phyloP scores from a whole-genome alignment of 2,329 filamentous ascomycete species.

The Exophiala aquamarina region DNA sequence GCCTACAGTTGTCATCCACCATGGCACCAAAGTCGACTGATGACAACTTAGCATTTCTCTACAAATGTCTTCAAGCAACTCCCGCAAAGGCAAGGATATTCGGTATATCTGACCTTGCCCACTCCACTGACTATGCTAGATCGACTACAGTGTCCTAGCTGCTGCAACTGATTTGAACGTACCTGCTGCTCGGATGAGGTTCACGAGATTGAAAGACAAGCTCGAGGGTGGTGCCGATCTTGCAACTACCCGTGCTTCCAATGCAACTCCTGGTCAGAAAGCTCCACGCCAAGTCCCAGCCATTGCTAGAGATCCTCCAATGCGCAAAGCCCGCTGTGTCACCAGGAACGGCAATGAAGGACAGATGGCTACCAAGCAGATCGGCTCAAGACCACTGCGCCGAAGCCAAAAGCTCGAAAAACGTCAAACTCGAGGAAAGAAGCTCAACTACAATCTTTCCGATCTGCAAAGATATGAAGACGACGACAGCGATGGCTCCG shows the following conservation, averaged over 20 bases:
- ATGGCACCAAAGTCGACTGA: slow-evolving; percentile 43
- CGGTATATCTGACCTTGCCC: neutral
- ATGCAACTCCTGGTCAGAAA: too few species aligned
- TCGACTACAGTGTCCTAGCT: slow-evolving; percentile 42
- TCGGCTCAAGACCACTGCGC: neutral
- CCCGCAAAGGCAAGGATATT: slow-evolving; percentile 37
- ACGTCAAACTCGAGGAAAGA: slow-evolving; percentile 12
- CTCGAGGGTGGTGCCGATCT: slow-evolving; percentile 20
- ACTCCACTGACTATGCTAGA: slow-evolving; percentile 28
- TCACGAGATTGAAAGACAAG: slow-evolving; percentile 34
- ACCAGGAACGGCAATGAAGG: too few species aligned
- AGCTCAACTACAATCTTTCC: slow-evolving; percentile 1
- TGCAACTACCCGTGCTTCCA: too few species aligned
- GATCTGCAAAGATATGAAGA: too few species aligned
- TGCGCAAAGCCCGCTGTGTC: neutral
- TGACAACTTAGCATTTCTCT: slow-evolving; percentile 43
- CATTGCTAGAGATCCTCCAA: neutral
- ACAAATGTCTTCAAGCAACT: slow-evolving; percentile 41
- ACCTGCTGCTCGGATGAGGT: slow-evolving; percentile 41
- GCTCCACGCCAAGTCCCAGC: too few species aligned
- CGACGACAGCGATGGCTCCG: neutral
- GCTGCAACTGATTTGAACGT: slow-evolving; percentile 35
- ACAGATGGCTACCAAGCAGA: neutral
- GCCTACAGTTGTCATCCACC: neutral
- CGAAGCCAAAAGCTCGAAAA: neutral